Evolutionary conservation across 2,329 filamentous ascomycete species (phyloP), one percentile per base, ranked within the genome.

Genomic region (Huntiella savannae): DNA sequence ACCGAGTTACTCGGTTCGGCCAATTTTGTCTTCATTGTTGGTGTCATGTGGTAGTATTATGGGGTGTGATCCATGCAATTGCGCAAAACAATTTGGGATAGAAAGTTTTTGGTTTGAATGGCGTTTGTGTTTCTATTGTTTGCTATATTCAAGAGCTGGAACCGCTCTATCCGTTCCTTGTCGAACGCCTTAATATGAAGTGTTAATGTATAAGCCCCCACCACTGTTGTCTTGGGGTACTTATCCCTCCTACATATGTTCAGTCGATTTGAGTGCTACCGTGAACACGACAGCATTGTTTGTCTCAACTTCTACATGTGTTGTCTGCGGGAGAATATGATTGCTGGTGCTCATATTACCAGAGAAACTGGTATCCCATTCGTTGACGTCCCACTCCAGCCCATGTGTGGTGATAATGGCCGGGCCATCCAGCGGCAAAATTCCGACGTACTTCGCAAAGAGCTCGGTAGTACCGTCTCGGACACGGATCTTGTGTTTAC

Each of bases 341-440:
- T 91, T 91, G 60, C 82, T 91, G 48, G 83, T 88, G 58, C 82
- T 87, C 49, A 88, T 57, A 53, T 71, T 69, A 0, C 76, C 78
- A 5, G 82, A 81, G 57, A 91, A 81, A 55, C 73, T 68, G 1
- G 82, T 94, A 53, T 71, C 63, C 86, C 88, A 94, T 50, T 84
- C 67, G 49, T 68, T 58, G 1, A 98, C 82, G 61, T 98, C 86
- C 91, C 91, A 98, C 58, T 93, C 79, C 15, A 96, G 65, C 0
- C 91, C 91, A 11, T 67, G 63, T 0, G 84, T 92, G 5, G 76
- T 79, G 54, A 98, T 85, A n/a, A 70, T 60, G 40, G 82, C 79
- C 3, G 78, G 74, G n/a, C 79, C 82, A 47, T 77, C 80, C 16
- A 96, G 63, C 0, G 91, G 91, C 35, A 98, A 67, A 52, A 98